Conservation (phyloP, 768 basidiomycete genomes). For the Hydnomerulius pinastri region DNA sequence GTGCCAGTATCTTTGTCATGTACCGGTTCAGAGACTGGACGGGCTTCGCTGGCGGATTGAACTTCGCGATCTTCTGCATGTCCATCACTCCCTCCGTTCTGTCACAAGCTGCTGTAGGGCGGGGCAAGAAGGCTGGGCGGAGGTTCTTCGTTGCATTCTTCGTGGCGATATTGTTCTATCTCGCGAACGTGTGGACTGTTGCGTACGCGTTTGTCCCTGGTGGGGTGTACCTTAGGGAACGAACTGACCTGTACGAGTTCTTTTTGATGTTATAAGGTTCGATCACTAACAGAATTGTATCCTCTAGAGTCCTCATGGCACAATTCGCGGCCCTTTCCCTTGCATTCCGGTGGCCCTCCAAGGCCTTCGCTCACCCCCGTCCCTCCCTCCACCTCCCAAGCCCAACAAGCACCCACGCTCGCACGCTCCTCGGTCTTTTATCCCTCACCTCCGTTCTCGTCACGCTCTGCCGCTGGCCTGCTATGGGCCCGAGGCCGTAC, state of each 20-base stretch:
- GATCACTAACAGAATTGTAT: background rate
- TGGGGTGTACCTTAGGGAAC: conserved; percentile 71
- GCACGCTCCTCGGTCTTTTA: conserved; percentile 38
- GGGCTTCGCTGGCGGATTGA: conserved; percentile 70
- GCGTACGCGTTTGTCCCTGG: conserved; percentile 92
- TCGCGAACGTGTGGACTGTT: conserved; percentile 79
- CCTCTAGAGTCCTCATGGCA: conserved; percentile 49
- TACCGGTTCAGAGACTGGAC: conserved; percentile 65
- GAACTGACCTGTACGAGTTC: conserved; percentile 74
- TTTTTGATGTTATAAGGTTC: conserved; percentile 14
- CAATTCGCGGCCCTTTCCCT: conserved; percentile 54
- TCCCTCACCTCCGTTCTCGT: conserved; percentile 51
- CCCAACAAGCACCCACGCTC: conserved; percentile 30
- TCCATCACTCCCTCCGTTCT: conserved; percentile 60
- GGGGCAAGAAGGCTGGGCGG: conserved; percentile 42
- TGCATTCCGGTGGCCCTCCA: conserved; percentile 45
- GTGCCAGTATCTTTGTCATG: conserved; percentile 53
- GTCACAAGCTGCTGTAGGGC: conserved; percentile 41
- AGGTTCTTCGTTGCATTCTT: conserved; percentile 60
- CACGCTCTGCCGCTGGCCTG: conserved; percentile 57
- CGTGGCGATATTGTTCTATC: conserved; percentile 60
- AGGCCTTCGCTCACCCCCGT: conserved; percentile 1
- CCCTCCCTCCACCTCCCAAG: conserved; percentile 15
- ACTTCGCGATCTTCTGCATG: conserved; percentile 62
- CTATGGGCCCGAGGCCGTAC: conserved; percentile 52